Evolutionary conservation across 768 basidiomycete species (phyloP).

Genomic region (Panus rudis): DNA sequence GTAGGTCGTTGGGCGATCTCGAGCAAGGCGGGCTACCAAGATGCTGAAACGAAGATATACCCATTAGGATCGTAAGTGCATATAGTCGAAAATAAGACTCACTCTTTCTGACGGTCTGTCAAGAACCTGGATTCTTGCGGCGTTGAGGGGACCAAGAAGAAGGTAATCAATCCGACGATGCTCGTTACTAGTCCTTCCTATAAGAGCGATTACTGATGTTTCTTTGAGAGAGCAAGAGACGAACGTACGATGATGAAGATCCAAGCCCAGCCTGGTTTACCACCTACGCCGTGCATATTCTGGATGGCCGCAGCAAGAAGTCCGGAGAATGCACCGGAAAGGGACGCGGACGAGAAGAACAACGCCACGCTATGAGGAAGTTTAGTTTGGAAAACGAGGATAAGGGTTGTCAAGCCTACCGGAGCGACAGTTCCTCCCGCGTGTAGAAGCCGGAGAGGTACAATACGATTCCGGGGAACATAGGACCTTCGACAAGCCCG

Average conservation of each 20-base stretch:
- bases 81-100: too few relatives aligned
- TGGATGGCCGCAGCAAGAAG: slow-evolving; percentile 53
- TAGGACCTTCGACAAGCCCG: slow-evolving; percentile 5
- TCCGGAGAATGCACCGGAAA: slow-evolving; percentile 59
- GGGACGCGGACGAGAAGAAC: slow-evolving; percentile 37
- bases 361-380: slow-evolving; percentile 24
- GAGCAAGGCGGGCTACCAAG: too few relatives aligned
- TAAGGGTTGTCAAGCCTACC: slow-evolving; percentile 38
- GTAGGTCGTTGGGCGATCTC: too few relatives aligned
- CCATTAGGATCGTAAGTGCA: too few relatives aligned
- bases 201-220: not conserved
- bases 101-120: slow-evolving; percentile 9
- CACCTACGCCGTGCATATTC: slow-evolving; percentile 45
- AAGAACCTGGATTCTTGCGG: slow-evolving; percentile 3
- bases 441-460: slow-evolving; percentile 23
- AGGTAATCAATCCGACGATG: slow-evolving; percentile 2
- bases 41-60: too few relatives aligned
- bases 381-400: slow-evolving; percentile 53
- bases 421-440: slow-evolving; percentile 22
- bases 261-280: slow-evolving; percentile 58
- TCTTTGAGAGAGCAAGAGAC: not conserved
- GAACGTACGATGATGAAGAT: slow-evolving; percentile 48
- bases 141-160: slow-evolving; percentile 1
- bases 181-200: slow-evolving; percentile 6
- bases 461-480: slow-evolving; percentile 10